Conservation (phyloP, 2,329 filamentous ascomycete species). For the Ophiosphaerella korrae region DNA sequence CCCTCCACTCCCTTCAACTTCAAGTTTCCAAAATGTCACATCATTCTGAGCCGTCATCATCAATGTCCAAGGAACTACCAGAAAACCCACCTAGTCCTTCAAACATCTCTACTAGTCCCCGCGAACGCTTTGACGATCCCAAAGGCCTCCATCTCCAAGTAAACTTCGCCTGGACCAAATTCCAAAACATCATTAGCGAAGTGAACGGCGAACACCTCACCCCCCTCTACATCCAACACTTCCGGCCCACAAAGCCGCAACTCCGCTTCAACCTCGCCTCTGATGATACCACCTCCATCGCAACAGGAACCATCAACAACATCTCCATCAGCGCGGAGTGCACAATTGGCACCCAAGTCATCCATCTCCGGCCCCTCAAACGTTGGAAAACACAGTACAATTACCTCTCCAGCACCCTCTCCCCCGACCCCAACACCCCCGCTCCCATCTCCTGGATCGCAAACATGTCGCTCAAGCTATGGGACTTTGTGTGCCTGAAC, state of each 20-base stretch:
- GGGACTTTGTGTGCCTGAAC: conserved; percentile 27
- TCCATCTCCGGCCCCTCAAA: conserved; percentile 23
- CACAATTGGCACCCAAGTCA: conserved; percentile 14
- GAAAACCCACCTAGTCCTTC: not conserved
- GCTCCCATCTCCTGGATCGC: conserved; percentile 21
- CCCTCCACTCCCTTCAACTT: not conserved
- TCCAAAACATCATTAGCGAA: conserved; percentile 20
- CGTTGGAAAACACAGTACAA: conserved; percentile 27
- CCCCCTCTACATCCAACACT: conserved; percentile 25
- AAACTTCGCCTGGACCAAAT: conserved; percentile 26
- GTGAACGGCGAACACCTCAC: conserved; percentile 12
- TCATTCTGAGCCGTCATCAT: not conserved
- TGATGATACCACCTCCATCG: conserved; percentile 6
- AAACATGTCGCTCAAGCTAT: conserved; percentile 18
- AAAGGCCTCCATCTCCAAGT: conserved; percentile 19
- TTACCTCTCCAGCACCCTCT: conserved; percentile 21
- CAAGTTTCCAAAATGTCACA: too few relatives aligned
- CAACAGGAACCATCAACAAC: conserved; percentile 19
- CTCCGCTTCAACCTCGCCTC: conserved; percentile 14
- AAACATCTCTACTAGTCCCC: not conserved
- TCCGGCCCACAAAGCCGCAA: conserved; percentile 24
- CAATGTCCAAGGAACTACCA: not conserved
- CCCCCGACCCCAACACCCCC: conserved; percentile 2
- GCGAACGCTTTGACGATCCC: not conserved
- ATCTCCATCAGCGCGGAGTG: conserved; percentile 23